These are phyloP conservation scores for Cladophialophora bantiana DNA, from an alignment of 2,329 filamentous ascomycete species.

Conservation along the genomic window DNA sequence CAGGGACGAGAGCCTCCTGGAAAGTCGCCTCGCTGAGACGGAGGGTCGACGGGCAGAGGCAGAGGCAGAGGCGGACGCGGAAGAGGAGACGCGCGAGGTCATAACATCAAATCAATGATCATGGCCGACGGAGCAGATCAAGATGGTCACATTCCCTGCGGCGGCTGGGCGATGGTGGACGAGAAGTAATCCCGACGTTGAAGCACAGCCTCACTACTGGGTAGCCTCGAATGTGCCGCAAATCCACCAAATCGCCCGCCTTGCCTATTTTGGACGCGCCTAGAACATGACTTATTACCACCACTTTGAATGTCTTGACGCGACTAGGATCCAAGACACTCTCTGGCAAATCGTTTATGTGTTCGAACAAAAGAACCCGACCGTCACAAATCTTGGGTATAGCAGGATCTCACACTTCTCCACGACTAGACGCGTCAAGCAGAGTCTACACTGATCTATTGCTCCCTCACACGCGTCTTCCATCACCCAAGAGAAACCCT, in stretches of 20 bases:
- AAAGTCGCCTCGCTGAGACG: constrained; percentile 56
- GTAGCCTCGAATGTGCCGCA: constrained; percentile 2
- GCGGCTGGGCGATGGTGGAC: constrained; percentile 3
- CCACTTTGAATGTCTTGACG: constrained; percentile 18
- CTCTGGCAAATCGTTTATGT: neutral
- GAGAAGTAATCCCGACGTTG: neutral
- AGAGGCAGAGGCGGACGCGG: constrained; percentile 54
- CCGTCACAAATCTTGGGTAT: neutral
- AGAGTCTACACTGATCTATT: neutral
- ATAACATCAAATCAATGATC: constrained; percentile 49
- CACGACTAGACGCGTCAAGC: neutral
- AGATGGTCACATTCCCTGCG: constrained; percentile 15
- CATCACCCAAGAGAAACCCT: neutral
- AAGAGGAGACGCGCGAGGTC: constrained; percentile 60
- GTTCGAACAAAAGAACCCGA: neutral
- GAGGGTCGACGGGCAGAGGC: constrained; percentile 61
- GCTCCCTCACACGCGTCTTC: neutral
- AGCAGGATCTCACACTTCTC: neutral
- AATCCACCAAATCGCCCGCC: constrained; percentile 13
- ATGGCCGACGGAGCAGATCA: constrained; percentile 23
- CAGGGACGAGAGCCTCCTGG: constrained; percentile 72
- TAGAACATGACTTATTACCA: constrained; percentile 19
- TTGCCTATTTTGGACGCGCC: constrained; percentile 38
- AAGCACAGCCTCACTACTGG: too few species aligned
- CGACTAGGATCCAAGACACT: constrained; percentile 13